Percentiles rank a stretch among this genome's conserved stretches.
Conservation (phyloP, 176 grass and related monocot genomes). For the Bothriochloa decipiens region DNA sequence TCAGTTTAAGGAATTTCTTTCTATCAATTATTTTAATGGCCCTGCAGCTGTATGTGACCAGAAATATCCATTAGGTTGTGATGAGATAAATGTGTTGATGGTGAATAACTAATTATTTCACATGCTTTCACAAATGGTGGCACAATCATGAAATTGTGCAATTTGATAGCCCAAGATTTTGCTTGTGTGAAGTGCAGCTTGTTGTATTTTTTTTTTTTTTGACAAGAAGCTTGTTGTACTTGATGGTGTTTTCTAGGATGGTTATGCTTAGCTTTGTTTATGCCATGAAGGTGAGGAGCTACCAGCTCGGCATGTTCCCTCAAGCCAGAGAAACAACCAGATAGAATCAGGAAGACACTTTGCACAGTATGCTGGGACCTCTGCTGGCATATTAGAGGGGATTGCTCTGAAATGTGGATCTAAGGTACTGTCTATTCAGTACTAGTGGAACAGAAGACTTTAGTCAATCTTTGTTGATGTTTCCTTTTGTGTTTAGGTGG, state of each 20-base stretch:
- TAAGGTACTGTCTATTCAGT: conserved; percentile 64
- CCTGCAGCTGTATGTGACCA: background rate
- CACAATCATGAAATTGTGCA: background rate
- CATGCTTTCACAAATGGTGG: background rate
- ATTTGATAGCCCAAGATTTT: background rate
- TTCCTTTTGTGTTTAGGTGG: conserved; percentile 64
- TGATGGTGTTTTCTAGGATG: conserved; percentile 1
- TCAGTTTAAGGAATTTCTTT: background rate
- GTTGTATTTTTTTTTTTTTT: no score
- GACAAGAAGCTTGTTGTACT: background rate
- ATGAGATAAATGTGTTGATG: conserved; percentile 10
- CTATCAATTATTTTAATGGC: background rate
- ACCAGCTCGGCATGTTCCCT: conserved; percentile 28
- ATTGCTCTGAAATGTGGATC: conserved; percentile 86
- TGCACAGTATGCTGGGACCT: conserved; percentile 41
- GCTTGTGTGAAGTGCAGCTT: conserved; percentile 13
- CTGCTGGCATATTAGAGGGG: conserved; percentile 64
- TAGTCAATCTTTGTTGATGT: conserved; percentile 33
- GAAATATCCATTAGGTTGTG: conserved; percentile 13
- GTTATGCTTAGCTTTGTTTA: conserved; percentile 35
- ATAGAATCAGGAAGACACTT: conserved; percentile 46
- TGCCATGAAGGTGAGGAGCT: conserved; percentile 53
- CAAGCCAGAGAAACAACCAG: conserved; percentile 53
- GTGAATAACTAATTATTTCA: background rate
- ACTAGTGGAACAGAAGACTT: background rate